Base-by-base conservation (phyloP, 2,329 filamentous ascomycete species). In the Drechslerella dactyloides region DNA sequence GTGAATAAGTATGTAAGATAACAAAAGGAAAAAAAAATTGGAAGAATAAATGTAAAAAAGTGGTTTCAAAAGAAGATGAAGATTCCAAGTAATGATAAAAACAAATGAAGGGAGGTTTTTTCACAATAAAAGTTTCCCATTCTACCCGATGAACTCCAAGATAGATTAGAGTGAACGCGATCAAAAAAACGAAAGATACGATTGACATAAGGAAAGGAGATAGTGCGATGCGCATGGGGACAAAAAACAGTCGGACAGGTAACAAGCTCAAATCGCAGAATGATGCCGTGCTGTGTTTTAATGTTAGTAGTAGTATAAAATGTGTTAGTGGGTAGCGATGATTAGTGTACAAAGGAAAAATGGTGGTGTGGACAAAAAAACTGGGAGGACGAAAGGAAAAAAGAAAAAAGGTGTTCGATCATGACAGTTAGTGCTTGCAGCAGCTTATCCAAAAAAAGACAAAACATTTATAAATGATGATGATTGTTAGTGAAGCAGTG, bases 131-230 rank as follows among this genome's bases (percentile, higher is more conserved):
- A 8, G 59, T 55, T 40, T 42, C 57, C 46, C 57, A 54, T 61
- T 69, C 64, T 69, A 69, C 64, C 64, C 57, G 55, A 69, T 57
- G 52, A 69, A 69, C 64, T 69, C 64, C 64, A 53, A 48, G 62
- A 68, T 68, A 68, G 56, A 68, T 53, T 59, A 37, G 19, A 44
- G 21, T 46, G 37, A 19, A 58, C 37, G 46, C 19, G 15, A 57
- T 21, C 15, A 46, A 21, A 4, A 21, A 46, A 24, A 58, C 23
- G 10, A 44, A 27, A 52, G 35, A 55, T 56, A 37, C 33, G 24
- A 35, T 53, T 23, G 24, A 50, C 24, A 46, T 23, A 63, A 46
- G 50, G 44, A 61, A 21, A 46, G n/a, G n/a, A n/a, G n/a, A n/a
- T n/a, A n/a, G n/a, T n/a, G n/a, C n/a, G n/a, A n/a, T n/a, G n/a